Evolutionary conservation across 306 rosid species (phyloP), one percentile per base, ranked within the genome.

Genomic region (Sicyos edulis): DNA sequence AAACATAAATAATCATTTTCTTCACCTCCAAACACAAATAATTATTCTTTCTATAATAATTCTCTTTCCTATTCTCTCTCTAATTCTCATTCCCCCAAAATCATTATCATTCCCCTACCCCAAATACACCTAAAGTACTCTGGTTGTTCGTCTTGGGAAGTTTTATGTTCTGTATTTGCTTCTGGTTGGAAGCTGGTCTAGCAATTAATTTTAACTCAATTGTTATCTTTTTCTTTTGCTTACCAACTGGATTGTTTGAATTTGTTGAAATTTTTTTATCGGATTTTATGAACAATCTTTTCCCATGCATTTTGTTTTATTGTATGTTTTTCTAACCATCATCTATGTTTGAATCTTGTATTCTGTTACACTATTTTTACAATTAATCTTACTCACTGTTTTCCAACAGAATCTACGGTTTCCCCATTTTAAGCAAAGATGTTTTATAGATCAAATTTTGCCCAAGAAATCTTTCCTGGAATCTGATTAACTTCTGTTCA

Each of bases 111-210:
- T n/a, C n/a, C n/a, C n/a, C n/a, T n/a, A n/a, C n/a, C n/a, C n/a
- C n/a, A n/a, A n/a, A n/a, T n/a, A n/a, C n/a, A n/a, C n/a, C n/a
- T n/a, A n/a, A n/a, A n/a, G n/a, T n/a, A n/a, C 6, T 29, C 52
- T 64, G 52, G 40, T 64, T 44, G 34, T 44, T 42, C 54, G 45
- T 44, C 71, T 66, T 12, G 54, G 71, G 71, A 45, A 42, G 7
- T n/a, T 64, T 42, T 17, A 8, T 8, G 7, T n/a, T n/a, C 51
- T 34, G 15, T 1, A 13, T 1, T 26, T 59, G 22, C 10, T 34
- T 62, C 50, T 13, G 6, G 49, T 62, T 62, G 24, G 7, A 34
- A 63, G 1, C 50, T 61, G 32, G 5, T 15, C 6, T 5, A 15
- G 21, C 14, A 16, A n/a, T 58, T 29, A 34, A 7, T 24, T 29